Evolutionary conservation across 306 rosid species (phyloP).

Genomic region (Lagenaria siceraria): DNA sequence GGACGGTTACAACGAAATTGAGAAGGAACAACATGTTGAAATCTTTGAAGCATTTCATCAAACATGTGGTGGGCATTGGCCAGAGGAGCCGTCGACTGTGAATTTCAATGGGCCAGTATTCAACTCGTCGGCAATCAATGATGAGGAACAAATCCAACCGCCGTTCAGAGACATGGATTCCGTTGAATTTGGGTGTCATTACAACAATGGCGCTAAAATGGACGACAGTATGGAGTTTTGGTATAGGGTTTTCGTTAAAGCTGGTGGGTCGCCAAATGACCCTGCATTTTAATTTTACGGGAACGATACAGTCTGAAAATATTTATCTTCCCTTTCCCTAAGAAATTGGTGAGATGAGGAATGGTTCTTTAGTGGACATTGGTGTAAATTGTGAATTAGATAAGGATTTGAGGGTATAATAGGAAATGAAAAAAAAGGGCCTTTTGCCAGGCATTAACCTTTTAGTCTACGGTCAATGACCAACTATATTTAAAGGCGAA

Average conservation of each 20-base stretch:
- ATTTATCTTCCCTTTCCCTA: neutral
- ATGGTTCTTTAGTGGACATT: neutral
- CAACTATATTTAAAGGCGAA: neutral
- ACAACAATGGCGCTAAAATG: slow-evolving; percentile 8
- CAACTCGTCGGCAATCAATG: slow-evolving; percentile 10
- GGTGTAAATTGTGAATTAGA: neutral
- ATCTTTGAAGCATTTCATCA: slow-evolving; percentile 24
- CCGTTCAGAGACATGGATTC: slow-evolving; percentile 16
- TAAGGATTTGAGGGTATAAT: neutral
- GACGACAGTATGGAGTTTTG: slow-evolving; percentile 78
- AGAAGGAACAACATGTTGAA: slow-evolving; percentile 34
- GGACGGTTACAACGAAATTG: neutral
- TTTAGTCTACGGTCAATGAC: neutral
- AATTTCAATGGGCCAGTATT: neutral
- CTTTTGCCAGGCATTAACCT: neutral
- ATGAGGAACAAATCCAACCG: slow-evolving; percentile 18
- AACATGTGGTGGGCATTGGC: slow-evolving; percentile 56
- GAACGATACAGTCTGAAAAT: neutral
- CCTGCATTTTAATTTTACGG: slow-evolving; percentile 30
- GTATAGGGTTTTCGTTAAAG: slow-evolving; percentile 50
- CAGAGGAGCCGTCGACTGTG: slow-evolving; percentile 37
- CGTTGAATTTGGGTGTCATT: slow-evolving; percentile 9
- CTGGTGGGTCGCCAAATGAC: slow-evolving; percentile 37
- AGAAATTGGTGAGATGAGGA: neutral
- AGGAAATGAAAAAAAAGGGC: neutral